These are phyloP conservation scores for Apium graveolens DNA, from an alignment of 129 eudicot genomes.

Conservation along the genomic window DNA sequence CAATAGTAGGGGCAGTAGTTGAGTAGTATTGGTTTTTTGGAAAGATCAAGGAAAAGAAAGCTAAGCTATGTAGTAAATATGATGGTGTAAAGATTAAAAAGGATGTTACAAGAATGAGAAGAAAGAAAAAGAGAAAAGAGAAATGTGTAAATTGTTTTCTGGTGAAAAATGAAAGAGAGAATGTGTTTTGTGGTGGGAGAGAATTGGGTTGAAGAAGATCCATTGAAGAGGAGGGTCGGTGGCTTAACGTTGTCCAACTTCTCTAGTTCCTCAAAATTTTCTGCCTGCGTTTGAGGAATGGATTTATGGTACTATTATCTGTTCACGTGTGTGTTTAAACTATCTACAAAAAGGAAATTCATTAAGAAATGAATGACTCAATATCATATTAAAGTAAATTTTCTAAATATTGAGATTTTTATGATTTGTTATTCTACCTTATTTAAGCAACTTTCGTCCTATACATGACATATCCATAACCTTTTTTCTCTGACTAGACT, in stretches of 20 bases:
- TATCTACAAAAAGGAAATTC: too few species aligned
- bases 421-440: too few species aligned
- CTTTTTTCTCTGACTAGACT: too few species aligned
- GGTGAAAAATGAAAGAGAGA: slow-evolving; percentile 15
- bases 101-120: slow-evolving; percentile 20
- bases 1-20: background rate
- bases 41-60: slow-evolving; percentile 22
- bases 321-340: too few species aligned
- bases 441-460: too few species aligned
- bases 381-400: too few species aligned
- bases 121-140: slow-evolving; percentile 27
- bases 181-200: background rate
- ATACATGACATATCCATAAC: too few species aligned
- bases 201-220: background rate
- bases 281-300: background rate
- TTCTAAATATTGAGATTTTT: slow-evolving; percentile 10
- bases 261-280: background rate
- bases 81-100: slow-evolving; percentile 34
- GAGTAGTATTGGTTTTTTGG: background rate
- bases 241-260: background rate
- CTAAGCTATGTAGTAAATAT: background rate
- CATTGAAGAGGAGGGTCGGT: background rate
- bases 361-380: background rate
- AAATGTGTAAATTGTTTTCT: slow-evolving; percentile 12
- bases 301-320: too few species aligned